Conservation (phyloP, 75 land plant genomes). For the Selaginella moellendorffii region DNA sequence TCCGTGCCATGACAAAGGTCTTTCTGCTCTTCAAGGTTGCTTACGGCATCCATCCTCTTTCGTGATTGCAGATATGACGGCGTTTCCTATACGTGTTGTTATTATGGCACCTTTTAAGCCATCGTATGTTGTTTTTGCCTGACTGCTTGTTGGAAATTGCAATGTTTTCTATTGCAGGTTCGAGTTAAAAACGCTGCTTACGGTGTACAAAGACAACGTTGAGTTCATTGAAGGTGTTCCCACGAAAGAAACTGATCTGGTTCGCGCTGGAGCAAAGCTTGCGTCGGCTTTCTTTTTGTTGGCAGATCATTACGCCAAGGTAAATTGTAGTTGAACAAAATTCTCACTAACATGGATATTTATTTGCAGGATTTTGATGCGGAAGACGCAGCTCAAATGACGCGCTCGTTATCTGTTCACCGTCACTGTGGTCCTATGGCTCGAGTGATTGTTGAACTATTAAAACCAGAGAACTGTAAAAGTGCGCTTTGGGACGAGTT, state of each 20-base stretch:
- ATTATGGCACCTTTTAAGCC: slow-evolving; percentile 42
- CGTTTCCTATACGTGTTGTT: slow-evolving; percentile 32
- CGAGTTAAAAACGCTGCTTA: slow-evolving; percentile 29
- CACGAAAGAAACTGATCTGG: slow-evolving; percentile 30
- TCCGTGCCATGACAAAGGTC: slow-evolving; percentile 37
- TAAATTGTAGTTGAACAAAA: neutral
- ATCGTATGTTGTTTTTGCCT: slow-evolving; percentile 18
- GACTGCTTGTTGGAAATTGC: neutral
- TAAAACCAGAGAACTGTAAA: slow-evolving; percentile 31
- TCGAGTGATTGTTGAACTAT: slow-evolving; percentile 33
- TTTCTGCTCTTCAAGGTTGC: neutral
- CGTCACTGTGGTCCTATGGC: slow-evolving; percentile 28
- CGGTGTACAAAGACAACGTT: slow-evolving; percentile 26
- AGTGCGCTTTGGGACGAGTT: slow-evolving; percentile 37
- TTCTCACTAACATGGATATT: neutral
- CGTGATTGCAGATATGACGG: slow-evolving; percentile 28
- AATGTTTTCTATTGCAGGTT: slow-evolving; percentile 16
- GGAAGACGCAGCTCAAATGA: no score
- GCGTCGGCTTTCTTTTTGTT: slow-evolving; percentile 32
- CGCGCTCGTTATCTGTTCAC: slow-evolving; percentile 28
- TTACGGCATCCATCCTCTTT: neutral
- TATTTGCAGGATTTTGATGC: neutral
- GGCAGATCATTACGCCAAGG: slow-evolving; percentile 30
- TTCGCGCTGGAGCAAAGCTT: slow-evolving; percentile 32
- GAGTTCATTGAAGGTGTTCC: slow-evolving; percentile 43